These are phyloP conservation scores for Teratosphaeria pseudoeucalypti DNA, from an alignment of 2,329 filamentous ascomycete genomes.

Conservation along the genomic window DNA sequence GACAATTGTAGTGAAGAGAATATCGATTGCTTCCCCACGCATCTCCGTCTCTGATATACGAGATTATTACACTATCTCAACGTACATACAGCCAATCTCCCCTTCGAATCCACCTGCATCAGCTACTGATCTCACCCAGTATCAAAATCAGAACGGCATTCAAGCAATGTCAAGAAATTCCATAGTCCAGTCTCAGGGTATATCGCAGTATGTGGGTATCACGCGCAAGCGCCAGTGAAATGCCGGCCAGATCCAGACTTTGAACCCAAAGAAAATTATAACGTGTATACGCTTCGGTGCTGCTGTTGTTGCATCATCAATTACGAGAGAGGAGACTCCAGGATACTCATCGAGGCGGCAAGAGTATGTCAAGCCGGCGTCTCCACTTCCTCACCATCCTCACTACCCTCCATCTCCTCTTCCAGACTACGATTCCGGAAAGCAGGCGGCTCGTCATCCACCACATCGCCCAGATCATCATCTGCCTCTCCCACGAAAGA, in stretches of 20 bases:
- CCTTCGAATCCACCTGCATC: neutral
- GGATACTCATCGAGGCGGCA: neutral
- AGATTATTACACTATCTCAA: neutral
- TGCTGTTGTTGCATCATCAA: neutral
- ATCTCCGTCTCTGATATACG: neutral
- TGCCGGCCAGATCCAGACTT: slow-evolving; percentile 1
- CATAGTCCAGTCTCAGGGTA: neutral
- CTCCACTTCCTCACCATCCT: neutral
- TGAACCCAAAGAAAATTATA: neutral
- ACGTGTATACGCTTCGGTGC: neutral
- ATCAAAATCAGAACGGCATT: neutral
- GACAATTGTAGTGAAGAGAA: neutral
- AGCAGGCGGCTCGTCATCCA: slow-evolving; percentile 13
- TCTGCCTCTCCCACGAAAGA: slow-evolving; percentile 37
- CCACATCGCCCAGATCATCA: slow-evolving; percentile 13
- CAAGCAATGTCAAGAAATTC: neutral
- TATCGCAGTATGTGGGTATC: slow-evolving; percentile 8
- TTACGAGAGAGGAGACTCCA: neutral
- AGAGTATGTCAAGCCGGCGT: neutral
- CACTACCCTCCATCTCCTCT: slow-evolving; percentile 11
- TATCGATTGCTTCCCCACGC: neutral
- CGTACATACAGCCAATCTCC: neutral
- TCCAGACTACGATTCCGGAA: slow-evolving; percentile 19
- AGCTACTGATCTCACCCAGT: neutral
- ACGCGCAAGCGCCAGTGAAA: slow-evolving; percentile 6